Conservation (phyloP, 2,329 filamentous ascomycete genomes). For the Microsporum ferrugineum region DNA sequence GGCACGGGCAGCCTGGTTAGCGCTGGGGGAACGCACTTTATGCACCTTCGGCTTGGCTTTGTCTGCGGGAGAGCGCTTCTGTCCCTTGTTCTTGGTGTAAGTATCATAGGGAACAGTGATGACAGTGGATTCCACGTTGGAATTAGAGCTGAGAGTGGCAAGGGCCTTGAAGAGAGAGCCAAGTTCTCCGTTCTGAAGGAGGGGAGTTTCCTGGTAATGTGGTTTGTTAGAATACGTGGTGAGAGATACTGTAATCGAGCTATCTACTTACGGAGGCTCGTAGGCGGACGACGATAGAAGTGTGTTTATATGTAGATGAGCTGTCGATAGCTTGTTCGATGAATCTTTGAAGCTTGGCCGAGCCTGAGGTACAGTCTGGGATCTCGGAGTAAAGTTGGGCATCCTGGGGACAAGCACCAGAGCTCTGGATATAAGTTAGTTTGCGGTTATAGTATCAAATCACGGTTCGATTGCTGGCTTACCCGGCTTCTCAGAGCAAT, state of each 20-base stretch:
- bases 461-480: neutral
- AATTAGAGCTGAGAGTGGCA: slow-evolving; percentile 37
- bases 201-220: neutral
- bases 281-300: neutral
- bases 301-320: neutral
- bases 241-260: neutral
- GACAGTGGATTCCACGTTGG: slow-evolving; percentile 47
- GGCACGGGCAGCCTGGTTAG: slow-evolving; percentile 29
- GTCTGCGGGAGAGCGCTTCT: neutral
- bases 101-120: slow-evolving; percentile 41
- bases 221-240: neutral
- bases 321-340: neutral
- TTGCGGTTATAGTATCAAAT: neutral
- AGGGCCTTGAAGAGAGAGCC: neutral
- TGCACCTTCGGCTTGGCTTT: slow-evolving; percentile 6
- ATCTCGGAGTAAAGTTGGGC: neutral
- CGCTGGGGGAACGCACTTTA: slow-evolving; percentile 2
- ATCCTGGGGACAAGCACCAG: neutral
- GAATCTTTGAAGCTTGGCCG: neutral
- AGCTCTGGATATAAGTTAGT: neutral
- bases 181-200: neutral
- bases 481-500: neutral
- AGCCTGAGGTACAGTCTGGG: neutral
- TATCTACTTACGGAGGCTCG: neutral
- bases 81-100: slow-evolving; percentile 10